A percentile compares a stretch with the other conserved stretches of the same genome.
phyloP scores from a whole-genome alignment of 345 rosid species.

The Eucalyptus sp. region DNA sequence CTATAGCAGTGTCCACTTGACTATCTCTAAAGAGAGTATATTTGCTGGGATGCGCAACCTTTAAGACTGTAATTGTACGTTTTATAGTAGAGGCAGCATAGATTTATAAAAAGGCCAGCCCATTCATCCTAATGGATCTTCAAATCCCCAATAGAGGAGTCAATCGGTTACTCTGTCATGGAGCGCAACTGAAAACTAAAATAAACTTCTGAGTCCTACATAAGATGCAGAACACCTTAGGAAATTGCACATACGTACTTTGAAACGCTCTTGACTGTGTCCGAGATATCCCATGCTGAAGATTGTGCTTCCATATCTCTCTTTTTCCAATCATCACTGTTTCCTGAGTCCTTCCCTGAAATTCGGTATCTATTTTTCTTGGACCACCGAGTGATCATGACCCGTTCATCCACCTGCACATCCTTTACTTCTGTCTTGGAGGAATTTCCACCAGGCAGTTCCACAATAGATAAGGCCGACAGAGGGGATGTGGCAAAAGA shows the following conservation, averaged over 20 bases:
- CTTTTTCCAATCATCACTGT: slow-evolving; percentile 63
- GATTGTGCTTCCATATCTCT: slow-evolving; percentile 31
- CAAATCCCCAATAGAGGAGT: neutral
- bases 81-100: neutral
- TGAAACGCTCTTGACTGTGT: slow-evolving; percentile 36
- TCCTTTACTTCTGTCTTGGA: slow-evolving; percentile 59
- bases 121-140: neutral
- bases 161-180: neutral
- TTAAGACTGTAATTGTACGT: neutral
- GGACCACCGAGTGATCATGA: slow-evolving; percentile 82
- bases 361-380: slow-evolving; percentile 50
- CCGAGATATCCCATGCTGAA: slow-evolving; percentile 62
- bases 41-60: neutral
- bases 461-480: slow-evolving; percentile 38
- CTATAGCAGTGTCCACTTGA: neutral
- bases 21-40: neutral
- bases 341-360: slow-evolving; percentile 41
- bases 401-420: slow-evolving; percentile 84
- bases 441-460: slow-evolving; percentile 29
- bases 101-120: neutral
- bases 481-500: slow-evolving; percentile 45
- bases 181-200: neutral
- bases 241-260: slow-evolving; percentile 17
- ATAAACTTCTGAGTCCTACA: neutral
- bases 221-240: neutral